Evolutionary conservation across 75 land plant species (phyloP), one percentile per base, ranked within the genome.

Genomic region (Sequoia sempervirens): DNA sequence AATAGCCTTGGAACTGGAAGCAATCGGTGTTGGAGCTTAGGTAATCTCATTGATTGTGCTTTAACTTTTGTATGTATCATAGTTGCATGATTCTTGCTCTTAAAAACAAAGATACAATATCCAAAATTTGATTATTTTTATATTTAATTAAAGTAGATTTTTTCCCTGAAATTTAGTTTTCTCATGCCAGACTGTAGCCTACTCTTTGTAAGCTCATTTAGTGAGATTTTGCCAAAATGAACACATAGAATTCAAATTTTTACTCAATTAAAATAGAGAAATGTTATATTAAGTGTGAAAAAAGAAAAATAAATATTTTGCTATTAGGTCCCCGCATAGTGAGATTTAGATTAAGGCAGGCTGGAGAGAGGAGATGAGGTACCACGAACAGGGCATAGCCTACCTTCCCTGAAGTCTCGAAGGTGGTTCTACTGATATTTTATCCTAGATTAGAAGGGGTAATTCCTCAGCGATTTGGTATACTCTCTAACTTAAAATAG

Each of bases 21-120:
- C 80, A 41, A 26, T 78, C 5, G 80, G 80, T 43, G 80, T 45
- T 45, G 80, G 50, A 40, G 52, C 46, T 45, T 30, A 78, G 80
- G 80, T 78, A 78, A 45, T 78, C 37, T 70, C 73, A 70, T 70
- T 70, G 1, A 32, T 70, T 64, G 8, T 64, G 1, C 68, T 64
- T 47, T 64, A 5, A 23, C 28, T 64, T 64, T 64, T 64, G 8
- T 26, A 26, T 64, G 68, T 26, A 64, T 64, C 68, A 2, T 23
- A 26, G 68, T 20, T 26, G 28, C 68, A 64, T 64, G 5, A 61
- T 5, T 61, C 64, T 6, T 58, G 23, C 64, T 20, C 7, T 58
- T 3, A 5, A 15, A 58, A 23, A 9, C 72, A 69, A 11, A 69
- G 13, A 28, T 9, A n/a, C 13, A 69, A 68, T 58, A 58, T 58